A percentile compares a stretch with the other conserved stretches of the same genome.
Conservation (phyloP, 306 rosid genomes). For the Chamaecrista fasciculata region DNA sequence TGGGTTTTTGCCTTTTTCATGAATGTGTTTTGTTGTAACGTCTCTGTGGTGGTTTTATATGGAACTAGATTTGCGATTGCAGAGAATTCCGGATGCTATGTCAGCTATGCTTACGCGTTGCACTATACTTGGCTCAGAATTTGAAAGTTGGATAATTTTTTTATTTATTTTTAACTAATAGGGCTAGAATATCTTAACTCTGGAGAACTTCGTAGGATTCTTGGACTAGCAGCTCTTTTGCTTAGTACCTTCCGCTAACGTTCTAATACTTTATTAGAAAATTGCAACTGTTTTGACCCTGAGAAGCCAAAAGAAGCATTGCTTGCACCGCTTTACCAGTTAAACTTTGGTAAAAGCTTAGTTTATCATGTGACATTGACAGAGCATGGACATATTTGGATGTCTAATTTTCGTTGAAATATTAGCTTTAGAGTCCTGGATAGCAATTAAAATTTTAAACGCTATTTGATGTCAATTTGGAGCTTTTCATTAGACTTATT, state of each 20-base stretch:
- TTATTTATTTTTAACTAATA: background rate
- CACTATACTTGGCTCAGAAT: background rate
- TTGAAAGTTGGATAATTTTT: background rate
- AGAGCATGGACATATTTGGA: slow-evolving; percentile 10
- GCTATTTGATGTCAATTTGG: background rate
- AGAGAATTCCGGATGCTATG: background rate
- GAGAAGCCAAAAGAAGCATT: no score
- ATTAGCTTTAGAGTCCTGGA: background rate
- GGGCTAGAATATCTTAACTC: background rate
- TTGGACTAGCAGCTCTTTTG: background rate
- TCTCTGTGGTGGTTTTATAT: background rate
- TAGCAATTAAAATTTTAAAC: background rate
- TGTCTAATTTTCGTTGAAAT: slow-evolving; percentile 1
- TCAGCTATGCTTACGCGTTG: no score
- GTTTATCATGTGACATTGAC: background rate
- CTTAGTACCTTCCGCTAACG: background rate
- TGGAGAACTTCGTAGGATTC: background rate
- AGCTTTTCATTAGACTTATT: background rate
- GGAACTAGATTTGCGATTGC: background rate
- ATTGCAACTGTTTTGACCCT: background rate
- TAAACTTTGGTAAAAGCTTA: background rate
- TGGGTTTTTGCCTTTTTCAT: no score
- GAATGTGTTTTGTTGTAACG: background rate
- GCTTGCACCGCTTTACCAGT: background rate
- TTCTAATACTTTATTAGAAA: background rate